phyloP scores from a whole-genome alignment of 2,329 filamentous ascomycete species.

The Penicillium sp. region DNA sequence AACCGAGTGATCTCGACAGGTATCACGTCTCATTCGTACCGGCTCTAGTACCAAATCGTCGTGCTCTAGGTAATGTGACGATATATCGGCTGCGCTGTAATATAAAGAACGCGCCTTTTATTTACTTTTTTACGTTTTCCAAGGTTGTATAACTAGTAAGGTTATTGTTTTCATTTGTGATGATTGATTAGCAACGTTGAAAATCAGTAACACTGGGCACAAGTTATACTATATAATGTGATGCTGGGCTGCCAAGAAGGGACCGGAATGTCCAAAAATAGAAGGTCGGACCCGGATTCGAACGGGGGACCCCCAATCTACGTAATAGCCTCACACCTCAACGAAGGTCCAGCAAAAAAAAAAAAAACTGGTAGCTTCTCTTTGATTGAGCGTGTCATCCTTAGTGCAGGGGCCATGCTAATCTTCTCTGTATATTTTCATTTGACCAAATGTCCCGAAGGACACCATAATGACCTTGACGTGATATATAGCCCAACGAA shows the following conservation, averaged over 20 bases:
- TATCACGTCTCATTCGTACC: too few relatives aligned
- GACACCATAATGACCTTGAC: slow-evolving; percentile 18
- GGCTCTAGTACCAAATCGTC: too few relatives aligned
- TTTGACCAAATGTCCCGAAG: slow-evolving; percentile 59
- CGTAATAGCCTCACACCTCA: background rate
- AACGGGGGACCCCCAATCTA: background rate
- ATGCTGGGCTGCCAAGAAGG: background rate
- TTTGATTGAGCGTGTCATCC: slow-evolving; percentile 89
- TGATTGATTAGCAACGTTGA: too few relatives aligned
- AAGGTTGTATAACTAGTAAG: too few relatives aligned
- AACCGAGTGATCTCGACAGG: too few relatives aligned
- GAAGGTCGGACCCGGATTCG: background rate
- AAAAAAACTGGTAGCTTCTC: slow-evolving; percentile 73
- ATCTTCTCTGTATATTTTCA: slow-evolving; percentile 73
- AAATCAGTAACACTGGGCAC: background rate
- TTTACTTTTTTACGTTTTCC: too few relatives aligned
- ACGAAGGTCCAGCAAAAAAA: slow-evolving; percentile 3
- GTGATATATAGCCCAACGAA: background rate
- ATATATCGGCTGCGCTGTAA: too few relatives aligned
- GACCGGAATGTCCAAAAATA: background rate
- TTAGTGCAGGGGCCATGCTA: slow-evolving; percentile 87
- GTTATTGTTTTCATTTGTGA: too few relatives aligned
- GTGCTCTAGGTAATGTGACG: too few relatives aligned
- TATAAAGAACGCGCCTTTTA: too few relatives aligned
- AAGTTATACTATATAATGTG: background rate